Conservation (phyloP, 139 green algal genomes). For the Chlorella sp. region DNA sequence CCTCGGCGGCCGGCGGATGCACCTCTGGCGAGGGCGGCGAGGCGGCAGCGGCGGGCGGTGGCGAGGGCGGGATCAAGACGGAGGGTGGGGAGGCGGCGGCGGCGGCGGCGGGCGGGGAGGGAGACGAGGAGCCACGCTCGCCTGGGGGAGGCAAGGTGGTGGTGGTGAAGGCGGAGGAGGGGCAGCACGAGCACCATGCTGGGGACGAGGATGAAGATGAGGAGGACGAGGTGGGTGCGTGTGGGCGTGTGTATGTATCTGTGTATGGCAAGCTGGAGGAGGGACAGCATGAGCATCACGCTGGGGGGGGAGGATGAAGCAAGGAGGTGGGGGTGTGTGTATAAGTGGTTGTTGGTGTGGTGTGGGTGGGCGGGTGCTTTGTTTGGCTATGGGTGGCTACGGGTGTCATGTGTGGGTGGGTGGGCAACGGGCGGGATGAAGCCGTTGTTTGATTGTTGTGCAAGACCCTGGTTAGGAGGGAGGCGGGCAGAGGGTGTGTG, state of each 20-base stretch:
- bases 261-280: not conserved
- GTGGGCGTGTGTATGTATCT: too few relatives aligned
- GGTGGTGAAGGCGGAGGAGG: slow-evolving; percentile 32
- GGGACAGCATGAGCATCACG: too few relatives aligned
- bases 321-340: not conserved
- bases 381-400: not conserved
- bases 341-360: too few relatives aligned
- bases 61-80: not conserved
- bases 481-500: too few relatives aligned
- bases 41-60: not conserved
- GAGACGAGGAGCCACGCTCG: not conserved
- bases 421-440: too few relatives aligned
- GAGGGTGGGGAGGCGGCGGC: not conserved
- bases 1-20: not conserved
- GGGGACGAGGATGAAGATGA: slow-evolving; percentile 51
- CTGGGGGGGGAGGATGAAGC: too few relatives aligned
- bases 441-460: too few relatives aligned
- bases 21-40: not conserved
- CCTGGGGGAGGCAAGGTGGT: not conserved
- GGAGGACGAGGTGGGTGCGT: slow-evolving; percentile 44
- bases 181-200: slow-evolving; percentile 40
- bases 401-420: too few relatives aligned
- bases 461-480: too few relatives aligned
- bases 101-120: not conserved
- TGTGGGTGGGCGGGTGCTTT: too few relatives aligned